Base-by-base conservation (phyloP, 345 rosid species). In the Hypericum androsaemum region DNA sequence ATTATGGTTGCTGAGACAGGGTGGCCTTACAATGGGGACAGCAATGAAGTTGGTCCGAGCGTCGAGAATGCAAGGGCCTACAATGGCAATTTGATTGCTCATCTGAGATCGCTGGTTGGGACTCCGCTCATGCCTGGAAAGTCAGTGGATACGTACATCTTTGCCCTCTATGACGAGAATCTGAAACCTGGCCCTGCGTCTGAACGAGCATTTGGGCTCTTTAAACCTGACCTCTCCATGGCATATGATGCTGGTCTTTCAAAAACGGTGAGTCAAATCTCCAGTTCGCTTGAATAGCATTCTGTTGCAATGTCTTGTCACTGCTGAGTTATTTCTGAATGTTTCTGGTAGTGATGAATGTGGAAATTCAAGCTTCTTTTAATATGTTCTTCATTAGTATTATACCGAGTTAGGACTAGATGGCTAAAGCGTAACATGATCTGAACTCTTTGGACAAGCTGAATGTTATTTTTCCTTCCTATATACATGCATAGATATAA, bases 1-100 rank as follows among this genome's bases (percentile, higher is more conserved):
- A 92, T 92, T 22, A 64, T 80, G 62, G 95, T 92, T 7, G 95
- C 96, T 6, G 97, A 92, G 75, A 92, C 96, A 5, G 98, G 98
- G 0, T 92, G 98, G 98, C 90, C 98, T 4, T 92, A 85, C 70
- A 81, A 77, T 53, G 98, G 98, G 42, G 98, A 88, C 60, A 58
- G 41, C 44, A 51, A 74, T 10, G 94, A 92, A 70, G 84, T 71
- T 0, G 96, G 83, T 0, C 65, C 89, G 5, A 83, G 82, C 41
- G 6, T 78, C n/a, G 96, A 92, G 64, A 83, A 85, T 22, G 98
- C 98, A 0, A 80, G 66, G 63, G 95, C 88, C 39, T 92, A 85
- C 64, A 83, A 82, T 42, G 87, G 88, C 13, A 86, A 86, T 50
- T 77, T 88, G 71, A 74, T 92, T 1, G 78, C 84, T 1, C 98